Percentiles rank a stretch among this genome's conserved stretches.
Conservation (phyloP, 2,329 filamentous ascomycete genomes). For the Paraphaeosphaeria minitans region DNA sequence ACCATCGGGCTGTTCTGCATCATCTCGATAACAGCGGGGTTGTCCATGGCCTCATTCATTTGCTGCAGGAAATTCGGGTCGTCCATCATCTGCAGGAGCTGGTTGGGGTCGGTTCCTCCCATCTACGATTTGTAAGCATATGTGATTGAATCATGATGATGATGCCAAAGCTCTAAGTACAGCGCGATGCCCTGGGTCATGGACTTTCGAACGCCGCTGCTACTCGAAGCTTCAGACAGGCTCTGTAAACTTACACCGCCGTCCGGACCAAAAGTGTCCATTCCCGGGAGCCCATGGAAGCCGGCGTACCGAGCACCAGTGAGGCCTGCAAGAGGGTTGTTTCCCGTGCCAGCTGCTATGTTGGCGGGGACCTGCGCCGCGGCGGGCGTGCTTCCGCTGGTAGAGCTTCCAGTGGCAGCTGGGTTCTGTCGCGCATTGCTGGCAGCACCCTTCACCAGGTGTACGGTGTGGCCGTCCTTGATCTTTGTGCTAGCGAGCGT, state of each 20-base stretch:
- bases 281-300: conserved; percentile 83
- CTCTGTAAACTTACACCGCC: conserved; percentile 76
- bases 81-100: conserved; percentile 81
- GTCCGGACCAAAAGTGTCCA: conserved; percentile 89
- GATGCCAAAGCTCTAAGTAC: background rate
- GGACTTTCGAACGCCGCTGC: background rate
- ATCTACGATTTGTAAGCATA: conserved; percentile 64
- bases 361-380: conserved; percentile 71
- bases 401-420: conserved; percentile 47
- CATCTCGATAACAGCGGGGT: conserved; percentile 92
- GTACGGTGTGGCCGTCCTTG: conserved; percentile 92
- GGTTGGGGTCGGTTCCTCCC: conserved; percentile 83
- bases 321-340: conserved; percentile 86
- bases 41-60: conserved; percentile 94
- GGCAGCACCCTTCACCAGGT: conserved; percentile 93
- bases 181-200: background rate
- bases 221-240: background rate
- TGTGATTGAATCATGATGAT: background rate
- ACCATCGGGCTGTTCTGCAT: conserved; percentile 68
- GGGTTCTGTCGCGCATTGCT: conserved; percentile 74
- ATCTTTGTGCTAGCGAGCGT: conserved; percentile 87
- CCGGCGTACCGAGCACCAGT: conserved; percentile 95
- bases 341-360: conserved; percentile 77
- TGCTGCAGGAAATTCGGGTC: conserved; percentile 85
- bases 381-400: conserved; percentile 50